These are phyloP conservation scores for Candida patagonica DNA, from an alignment of 805 yeast genomes.

Conservation along the genomic window DNA sequence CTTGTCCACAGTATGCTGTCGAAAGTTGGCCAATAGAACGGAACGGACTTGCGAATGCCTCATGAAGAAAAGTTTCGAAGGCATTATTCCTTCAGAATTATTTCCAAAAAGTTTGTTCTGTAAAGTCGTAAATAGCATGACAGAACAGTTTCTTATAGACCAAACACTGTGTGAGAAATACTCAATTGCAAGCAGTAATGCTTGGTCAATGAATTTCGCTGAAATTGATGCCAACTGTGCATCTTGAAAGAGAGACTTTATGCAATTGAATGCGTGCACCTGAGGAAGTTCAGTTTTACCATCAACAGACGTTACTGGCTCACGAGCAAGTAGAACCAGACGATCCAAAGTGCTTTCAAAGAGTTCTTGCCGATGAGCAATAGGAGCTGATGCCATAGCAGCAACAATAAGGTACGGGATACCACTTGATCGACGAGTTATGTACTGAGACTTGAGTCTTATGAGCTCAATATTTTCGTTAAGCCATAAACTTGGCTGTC, in stretches of 20 bases:
- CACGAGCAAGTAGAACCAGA: constrained; percentile 46
- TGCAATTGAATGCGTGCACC: constrained; percentile 86
- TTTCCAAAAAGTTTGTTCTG: constrained; percentile 75
- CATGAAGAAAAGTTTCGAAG: constrained; percentile 62
- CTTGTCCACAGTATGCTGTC: constrained; percentile 17
- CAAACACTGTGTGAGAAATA: constrained; percentile 62
- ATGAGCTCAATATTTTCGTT: constrained; percentile 43
- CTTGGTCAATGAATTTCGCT: constrained; percentile 42
- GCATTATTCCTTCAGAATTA: constrained; percentile 27
- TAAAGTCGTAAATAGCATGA: constrained; percentile 82
- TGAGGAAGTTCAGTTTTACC: constrained; percentile 71
- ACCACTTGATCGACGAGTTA: constrained; percentile 90
- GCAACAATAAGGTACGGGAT: constrained; percentile 74
- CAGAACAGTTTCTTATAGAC: constrained; percentile 87
- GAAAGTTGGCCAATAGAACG: constrained; percentile 33
- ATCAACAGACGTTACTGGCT: constrained; percentile 40
- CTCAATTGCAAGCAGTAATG: constrained; percentile 50
- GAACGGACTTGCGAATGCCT: constrained; percentile 46
- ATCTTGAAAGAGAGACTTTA: constrained; percentile 66
- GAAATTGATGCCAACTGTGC: constrained; percentile 50
- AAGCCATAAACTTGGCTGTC: constrained; percentile 50
- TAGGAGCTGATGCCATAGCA: constrained; percentile 45
- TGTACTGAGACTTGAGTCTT: constrained; percentile 50
- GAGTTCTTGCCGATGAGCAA: constrained; percentile 26
- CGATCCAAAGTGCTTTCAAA: constrained; percentile 42